These are phyloP conservation scores for Rhodotorula sp. DNA, from an alignment of 1,284 basidiomycete species.

Conservation along the genomic window DNA sequence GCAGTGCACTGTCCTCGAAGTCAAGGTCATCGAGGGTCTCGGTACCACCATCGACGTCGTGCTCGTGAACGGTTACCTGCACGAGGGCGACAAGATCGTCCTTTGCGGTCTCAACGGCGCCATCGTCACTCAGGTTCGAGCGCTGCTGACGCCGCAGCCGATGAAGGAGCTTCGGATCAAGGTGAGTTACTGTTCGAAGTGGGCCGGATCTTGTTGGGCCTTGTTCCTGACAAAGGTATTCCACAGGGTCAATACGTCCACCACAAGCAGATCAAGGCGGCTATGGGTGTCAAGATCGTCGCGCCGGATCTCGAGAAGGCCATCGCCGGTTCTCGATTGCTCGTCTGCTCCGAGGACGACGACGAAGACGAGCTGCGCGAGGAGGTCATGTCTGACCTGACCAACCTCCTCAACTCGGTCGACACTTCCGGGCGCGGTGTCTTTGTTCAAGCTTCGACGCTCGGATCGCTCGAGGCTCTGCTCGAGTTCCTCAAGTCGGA, in stretches of 20 bases:
- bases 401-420: constrained; percentile 82
- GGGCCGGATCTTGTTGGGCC: constrained; percentile 21
- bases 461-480: constrained; percentile 95
- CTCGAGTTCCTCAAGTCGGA: constrained; percentile 87
- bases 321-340: constrained; percentile 93
- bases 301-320: constrained; percentile 97
- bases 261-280: constrained; percentile 97
- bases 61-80: constrained; percentile 89
- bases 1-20: constrained; percentile 98
- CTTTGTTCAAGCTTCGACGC: constrained; percentile 95
- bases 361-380: constrained; percentile 93
- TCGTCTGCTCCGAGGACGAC: constrained; percentile 89
- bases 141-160: constrained; percentile 93
- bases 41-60: constrained; percentile 99
- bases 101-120: constrained; percentile 97
- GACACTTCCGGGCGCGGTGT: constrained; percentile 95
- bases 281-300: constrained; percentile 93
- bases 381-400: constrained; percentile 95
- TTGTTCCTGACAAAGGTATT: constrained; percentile 3
- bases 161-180: constrained; percentile 94
- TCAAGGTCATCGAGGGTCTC: constrained; percentile 97
- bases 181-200: constrained; percentile 51
- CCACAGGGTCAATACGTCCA: constrained; percentile 89
- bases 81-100: constrained; percentile 92
- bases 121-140: constrained; percentile 92